Evolutionary conservation across 495 filamentous ascomycete genomes (phyloP).

Genomic region (Xylaria nigripes): DNA sequence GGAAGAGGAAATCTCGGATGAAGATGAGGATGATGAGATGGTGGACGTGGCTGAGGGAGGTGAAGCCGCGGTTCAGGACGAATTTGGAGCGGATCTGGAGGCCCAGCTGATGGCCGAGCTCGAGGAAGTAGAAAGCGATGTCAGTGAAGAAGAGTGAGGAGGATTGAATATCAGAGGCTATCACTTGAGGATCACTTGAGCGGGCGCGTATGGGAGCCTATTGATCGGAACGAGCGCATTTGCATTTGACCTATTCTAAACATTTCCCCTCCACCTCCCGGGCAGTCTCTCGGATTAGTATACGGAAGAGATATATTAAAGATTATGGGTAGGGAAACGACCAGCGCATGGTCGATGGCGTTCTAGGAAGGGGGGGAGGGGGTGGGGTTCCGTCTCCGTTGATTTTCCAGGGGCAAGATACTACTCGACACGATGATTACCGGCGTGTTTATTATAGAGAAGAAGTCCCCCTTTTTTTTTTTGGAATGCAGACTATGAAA

Average conservation of each 20-base stretch:
- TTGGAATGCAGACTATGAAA: too few species aligned
- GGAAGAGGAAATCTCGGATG: constrained; percentile 2
- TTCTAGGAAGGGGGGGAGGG: constrained; percentile 1
- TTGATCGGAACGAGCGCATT: not conserved
- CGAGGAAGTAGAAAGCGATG: constrained; percentile 30
- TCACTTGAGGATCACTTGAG: not conserved
- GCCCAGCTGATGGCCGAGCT: constrained; percentile 32
- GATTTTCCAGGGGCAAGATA: too few species aligned
- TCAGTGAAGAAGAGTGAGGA: constrained; percentile 32
- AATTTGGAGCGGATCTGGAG: constrained; percentile 26
- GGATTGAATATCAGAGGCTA: not conserved
- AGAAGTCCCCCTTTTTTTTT: too few species aligned
- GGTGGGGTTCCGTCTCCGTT: too few species aligned
- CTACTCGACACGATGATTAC: too few species aligned
- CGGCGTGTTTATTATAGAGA: too few species aligned
- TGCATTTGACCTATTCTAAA: not conserved
- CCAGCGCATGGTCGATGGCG: not conserved
- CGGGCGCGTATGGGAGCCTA: not conserved
- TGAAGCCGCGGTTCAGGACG: constrained; percentile 20
- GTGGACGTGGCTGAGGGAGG: constrained; percentile 21
- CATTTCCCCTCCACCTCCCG: not conserved
- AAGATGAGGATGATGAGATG: constrained; percentile 23
- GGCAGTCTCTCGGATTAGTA: not conserved
- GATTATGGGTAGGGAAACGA: not conserved
- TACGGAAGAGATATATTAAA: not conserved